Base-by-base conservation (phyloP, 2,329 filamentous ascomycete genomes). In the Ophiostoma novo-ulmi region DNA sequence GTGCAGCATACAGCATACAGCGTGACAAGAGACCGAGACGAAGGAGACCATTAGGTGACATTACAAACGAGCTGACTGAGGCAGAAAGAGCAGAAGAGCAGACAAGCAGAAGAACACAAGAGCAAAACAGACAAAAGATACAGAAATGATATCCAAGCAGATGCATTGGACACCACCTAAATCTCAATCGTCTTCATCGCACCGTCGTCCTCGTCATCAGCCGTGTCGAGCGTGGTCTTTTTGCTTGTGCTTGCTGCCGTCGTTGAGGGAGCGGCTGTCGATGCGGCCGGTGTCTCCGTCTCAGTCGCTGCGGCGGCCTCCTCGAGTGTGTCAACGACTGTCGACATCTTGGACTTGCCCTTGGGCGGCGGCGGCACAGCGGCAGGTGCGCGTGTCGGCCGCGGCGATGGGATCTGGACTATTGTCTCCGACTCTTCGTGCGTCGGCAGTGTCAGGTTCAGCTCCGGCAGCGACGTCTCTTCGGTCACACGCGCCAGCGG, bases 401-500 rank as follows among this genome's bases (percentile, higher is more conserved):
- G 65, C 38, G 69, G 67, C 61, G 81, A 79, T 2, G 84, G 85
- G 3, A 83, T 85, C 76, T 87, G 85, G 55, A 88, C 84, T 20
- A 88, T 80, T 73, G 84, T 85, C 69, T 80, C 78, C 8, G 80
- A 79, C 22, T 82, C 80, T 73, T 83, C 80, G 67, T 82, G 71
- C 73, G 80, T 75, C 78, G 81, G 79, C 8, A 72, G 38, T 2
- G 69, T 38, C 38, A 74, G 69, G 67, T 75, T 71, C 35, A 75
- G 71, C 67, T 82, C 80, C 3, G 81, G 80, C 65, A 81, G 78
- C 36, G 79, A 75, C 11, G 79, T 76, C 78, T 94, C 92, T 79
- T 94, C 92, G 0, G 89, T 87, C 17, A 94, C 91, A 73, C 89
- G 85, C 68, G 90, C 89, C 71, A 94, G 81, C 20, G 91, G 91